A percentile compares a stretch with the other conserved stretches of the same genome.
Evolutionary conservation across 1,139 yeast species (phyloP).

Genomic region (Blastobotrys serpentis): DNA sequence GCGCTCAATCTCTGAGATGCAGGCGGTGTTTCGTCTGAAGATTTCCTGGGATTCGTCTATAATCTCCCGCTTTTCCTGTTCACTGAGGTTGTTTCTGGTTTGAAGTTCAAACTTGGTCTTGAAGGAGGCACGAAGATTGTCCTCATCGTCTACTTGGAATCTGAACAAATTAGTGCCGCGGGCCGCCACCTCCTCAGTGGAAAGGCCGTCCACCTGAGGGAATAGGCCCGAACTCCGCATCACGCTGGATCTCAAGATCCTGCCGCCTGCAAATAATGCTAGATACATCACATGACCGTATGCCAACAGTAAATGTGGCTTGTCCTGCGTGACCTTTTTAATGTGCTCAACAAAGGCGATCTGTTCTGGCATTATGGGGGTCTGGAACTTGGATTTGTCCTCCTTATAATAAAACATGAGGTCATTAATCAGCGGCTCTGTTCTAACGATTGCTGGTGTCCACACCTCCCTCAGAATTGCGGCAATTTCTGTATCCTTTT

Average conservation of each 20-base stretch:
- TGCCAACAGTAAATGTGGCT: conserved; percentile 75
- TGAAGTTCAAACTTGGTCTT: conserved; percentile 76
- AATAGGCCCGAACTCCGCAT: conserved; percentile 68
- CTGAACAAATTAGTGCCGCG: conserved; percentile 70
- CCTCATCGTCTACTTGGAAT: conserved; percentile 65
- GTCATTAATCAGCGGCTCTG: conserved; percentile 57
- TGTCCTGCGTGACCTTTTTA: conserved; percentile 49
- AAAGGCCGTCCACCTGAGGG: conserved; percentile 66
- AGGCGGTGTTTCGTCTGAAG: conserved; percentile 59
- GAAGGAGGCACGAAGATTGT: conserved; percentile 60
- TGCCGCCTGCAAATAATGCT: conserved; percentile 86
- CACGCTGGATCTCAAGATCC: conserved; percentile 65
- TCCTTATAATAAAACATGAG: conserved; percentile 64
- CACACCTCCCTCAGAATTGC: conserved; percentile 52
- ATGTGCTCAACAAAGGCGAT: conserved; percentile 64
- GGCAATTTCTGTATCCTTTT: conserved; percentile 43
- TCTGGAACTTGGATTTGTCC: conserved; percentile 52
- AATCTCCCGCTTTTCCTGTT: conserved; percentile 65
- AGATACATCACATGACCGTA: conserved; percentile 83
- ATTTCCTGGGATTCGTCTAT: conserved; percentile 67
- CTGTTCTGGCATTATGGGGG: conserved; percentile 61
- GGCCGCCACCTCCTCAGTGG: conserved; percentile 58
- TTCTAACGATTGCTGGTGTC: conserved; percentile 71
- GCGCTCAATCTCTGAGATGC: conserved; percentile 63
- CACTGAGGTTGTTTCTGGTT: conserved; percentile 66